phyloP scores from a whole-genome alignment of 306 rosid genomes.

The Begonia loranthoides region DNA sequence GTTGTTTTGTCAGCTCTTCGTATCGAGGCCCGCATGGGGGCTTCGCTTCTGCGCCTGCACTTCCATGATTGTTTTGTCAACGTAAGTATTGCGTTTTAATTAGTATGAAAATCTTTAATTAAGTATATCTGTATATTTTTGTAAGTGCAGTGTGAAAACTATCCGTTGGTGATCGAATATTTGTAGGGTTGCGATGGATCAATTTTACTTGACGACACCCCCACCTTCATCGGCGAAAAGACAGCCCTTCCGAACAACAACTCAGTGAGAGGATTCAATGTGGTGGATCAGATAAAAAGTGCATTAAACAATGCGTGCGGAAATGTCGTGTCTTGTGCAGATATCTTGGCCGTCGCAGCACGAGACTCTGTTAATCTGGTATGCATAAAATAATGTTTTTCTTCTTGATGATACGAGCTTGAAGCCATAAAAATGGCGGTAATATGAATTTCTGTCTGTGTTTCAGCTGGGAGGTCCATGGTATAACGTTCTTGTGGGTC shows the following conservation, averaged over 20 bases:
- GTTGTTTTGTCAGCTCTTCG: constrained; percentile 4
- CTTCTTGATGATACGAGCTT: not conserved
- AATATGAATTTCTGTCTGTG: too few species aligned
- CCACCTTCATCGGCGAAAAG: constrained; percentile 38
- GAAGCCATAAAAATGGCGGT: not conserved
- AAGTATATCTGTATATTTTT: not conserved
- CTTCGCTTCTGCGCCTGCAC: constrained; percentile 21
- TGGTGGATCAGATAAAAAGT: constrained; percentile 17
- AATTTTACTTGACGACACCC: constrained; percentile 32
- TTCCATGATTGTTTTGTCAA: constrained; percentile 25
- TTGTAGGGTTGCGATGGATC: constrained; percentile 66
- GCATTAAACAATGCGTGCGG: constrained; percentile 11
- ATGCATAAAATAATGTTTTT: not conserved
- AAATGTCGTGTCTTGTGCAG: constrained; percentile 26
- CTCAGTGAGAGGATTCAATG: constrained; percentile 20
- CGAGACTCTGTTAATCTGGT: constrained; percentile 23
- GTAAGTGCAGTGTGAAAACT: not conserved
- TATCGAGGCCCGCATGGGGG: constrained; percentile 16
- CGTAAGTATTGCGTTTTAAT: constrained; percentile 3
- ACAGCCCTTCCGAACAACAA: constrained; percentile 27
- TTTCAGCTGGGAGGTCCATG: constrained; percentile 14
- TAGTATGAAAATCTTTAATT: not conserved
- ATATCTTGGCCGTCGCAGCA: constrained; percentile 28
- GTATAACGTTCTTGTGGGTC: constrained; percentile 16
- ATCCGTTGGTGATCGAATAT: too few species aligned